Evolutionary conservation across 306 rosid genomes (phyloP).

Genomic region (Benincasa hispida): DNA sequence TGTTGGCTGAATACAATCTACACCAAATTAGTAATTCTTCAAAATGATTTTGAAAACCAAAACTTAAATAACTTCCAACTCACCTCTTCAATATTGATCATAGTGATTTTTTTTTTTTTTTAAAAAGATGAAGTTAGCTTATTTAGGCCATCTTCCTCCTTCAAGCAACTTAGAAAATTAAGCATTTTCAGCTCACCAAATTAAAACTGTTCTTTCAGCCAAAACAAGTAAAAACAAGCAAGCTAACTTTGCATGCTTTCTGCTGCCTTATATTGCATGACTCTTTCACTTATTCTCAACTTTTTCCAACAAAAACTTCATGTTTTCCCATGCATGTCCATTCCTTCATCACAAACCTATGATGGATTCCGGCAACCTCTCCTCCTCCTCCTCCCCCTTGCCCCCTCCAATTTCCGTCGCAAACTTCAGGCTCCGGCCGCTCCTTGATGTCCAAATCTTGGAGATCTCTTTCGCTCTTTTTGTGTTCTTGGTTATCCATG

Average conservation of each 20-base stretch:
- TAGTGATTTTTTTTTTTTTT: too few relatives aligned
- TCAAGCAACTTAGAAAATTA: background rate
- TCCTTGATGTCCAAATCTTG: conserved; percentile 28
- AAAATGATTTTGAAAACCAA: background rate
- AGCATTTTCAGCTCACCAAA: conserved; percentile 77
- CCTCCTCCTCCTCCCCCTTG: conserved; percentile 8
- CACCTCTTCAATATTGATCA: background rate
- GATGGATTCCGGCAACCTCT: conserved; percentile 9
- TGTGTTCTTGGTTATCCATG: conserved; percentile 47
- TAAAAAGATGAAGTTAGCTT: background rate
- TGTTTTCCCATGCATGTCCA: background rate
- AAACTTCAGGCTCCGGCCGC: background rate
- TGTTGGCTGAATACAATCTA: background rate
- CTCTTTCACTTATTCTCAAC: background rate
- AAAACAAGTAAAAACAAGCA: conserved; percentile 18
- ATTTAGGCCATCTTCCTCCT: background rate
- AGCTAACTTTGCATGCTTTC: background rate
- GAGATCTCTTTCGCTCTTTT: conserved; percentile 45
- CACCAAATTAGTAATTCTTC: background rate
- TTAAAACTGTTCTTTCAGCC: conserved; percentile 11
- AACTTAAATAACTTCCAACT: background rate
- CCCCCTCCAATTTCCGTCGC: conserved; percentile 23
- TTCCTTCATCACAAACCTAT: background rate
- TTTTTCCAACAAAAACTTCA: background rate
- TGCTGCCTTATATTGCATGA: conserved; percentile 14